Evolutionary conservation across 306 rosid genomes (phyloP), one percentile per base, ranked within the genome.

Genomic region (Alnus rubra): DNA sequence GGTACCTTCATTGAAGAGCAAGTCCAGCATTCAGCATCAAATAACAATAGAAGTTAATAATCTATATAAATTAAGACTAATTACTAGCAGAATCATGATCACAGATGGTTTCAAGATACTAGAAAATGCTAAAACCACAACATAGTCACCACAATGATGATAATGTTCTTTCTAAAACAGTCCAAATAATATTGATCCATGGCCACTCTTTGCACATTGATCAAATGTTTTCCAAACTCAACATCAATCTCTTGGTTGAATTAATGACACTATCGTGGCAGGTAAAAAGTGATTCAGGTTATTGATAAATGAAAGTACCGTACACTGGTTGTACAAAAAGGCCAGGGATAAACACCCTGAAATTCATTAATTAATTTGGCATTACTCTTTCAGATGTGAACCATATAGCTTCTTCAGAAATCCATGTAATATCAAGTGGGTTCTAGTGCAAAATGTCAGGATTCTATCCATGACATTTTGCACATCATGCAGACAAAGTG

Each of bases 1-100:
- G 95, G 97, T 60, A 91, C 90, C 98, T 94, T 82, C 81, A 85
- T 80, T 69, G 76, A 5, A 85, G 56, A 84, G 35, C 50, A 72
- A 76, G 71, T 75, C 67, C 74, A 59, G 73, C 35, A 54, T 12
- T 59, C 11, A 78, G 71, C 63, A 54, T 49, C 59, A 80, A n/a
- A 80, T 67, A 76, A 70, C 49, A 54, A 80, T 64, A 71, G 84
- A 76, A 65, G 54, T 70, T 60, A 76, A 78, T 9, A 72, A 39
- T 69, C 50, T 15, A 37, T 28, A 28, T 51, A 7, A 59, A 31
- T 71, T 49, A 56, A 76, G 74, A 44, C 37, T 75, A 69, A 19
- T 55, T 69, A 60, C 63, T 19, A 39, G 56, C 50, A 18, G 7
- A 42, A 42, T 68, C 65, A 73, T n/a, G 42, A 44, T 63, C 3